A percentile compares a stretch with the other conserved stretches of the same genome.
Evolutionary conservation across 2,329 filamentous ascomycete genomes (phyloP).

Genomic region (Neonectria neomacrospora): DNA sequence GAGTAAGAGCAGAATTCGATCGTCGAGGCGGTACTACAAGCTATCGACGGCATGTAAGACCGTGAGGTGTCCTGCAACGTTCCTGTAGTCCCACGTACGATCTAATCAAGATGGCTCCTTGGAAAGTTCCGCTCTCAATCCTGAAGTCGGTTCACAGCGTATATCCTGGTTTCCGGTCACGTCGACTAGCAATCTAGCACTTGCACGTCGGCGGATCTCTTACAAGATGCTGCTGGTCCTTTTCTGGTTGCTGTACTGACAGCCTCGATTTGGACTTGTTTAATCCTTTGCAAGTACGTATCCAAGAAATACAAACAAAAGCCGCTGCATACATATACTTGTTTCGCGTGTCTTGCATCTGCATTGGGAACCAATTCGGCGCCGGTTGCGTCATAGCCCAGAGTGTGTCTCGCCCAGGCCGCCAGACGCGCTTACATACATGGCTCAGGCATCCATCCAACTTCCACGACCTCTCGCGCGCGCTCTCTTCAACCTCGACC

Average conservation of each 20-base stretch:
- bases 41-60: not conserved
- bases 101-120: not conserved
- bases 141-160: not conserved
- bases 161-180: not conserved
- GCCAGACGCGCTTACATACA: slow-evolving; percentile 22
- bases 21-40: not conserved
- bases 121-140: not conserved
- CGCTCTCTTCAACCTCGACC: not conserved
- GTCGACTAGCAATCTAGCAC: no score
- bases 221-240: no score
- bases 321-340: not conserved
- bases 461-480: not conserved
- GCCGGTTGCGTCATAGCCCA: slow-evolving; percentile 17
- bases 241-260: no score
- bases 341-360: not conserved
- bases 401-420: not conserved
- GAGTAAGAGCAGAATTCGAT: slow-evolving; percentile 7
- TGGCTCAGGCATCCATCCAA: slow-evolving; percentile 4
- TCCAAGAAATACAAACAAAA: not conserved
- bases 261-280: no score
- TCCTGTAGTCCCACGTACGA: not conserved
- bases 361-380: not conserved
- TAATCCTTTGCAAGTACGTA: not conserved
- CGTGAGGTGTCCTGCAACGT: not conserved
- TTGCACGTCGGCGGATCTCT: no score